These are phyloP conservation scores for Westerdykella aurantiaca DNA, from an alignment of 2,329 filamentous ascomycete genomes.

Conservation along the genomic window DNA sequence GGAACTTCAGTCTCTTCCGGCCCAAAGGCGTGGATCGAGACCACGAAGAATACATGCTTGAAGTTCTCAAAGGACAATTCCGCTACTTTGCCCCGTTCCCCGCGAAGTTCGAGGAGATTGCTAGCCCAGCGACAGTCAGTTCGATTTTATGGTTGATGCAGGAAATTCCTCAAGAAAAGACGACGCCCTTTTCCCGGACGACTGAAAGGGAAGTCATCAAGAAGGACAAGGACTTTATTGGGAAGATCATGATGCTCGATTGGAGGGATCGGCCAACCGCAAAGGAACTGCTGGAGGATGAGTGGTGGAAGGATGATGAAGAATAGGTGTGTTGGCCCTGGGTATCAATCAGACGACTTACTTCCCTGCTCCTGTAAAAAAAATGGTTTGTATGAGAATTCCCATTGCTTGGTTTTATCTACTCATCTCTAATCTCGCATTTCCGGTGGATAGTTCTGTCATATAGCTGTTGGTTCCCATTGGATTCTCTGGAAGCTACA, in stretches of 20 bases:
- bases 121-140: conserved; percentile 10
- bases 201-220: conserved; percentile 10
- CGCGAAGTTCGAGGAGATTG: conserved; percentile 16
- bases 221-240: conserved; percentile 29
- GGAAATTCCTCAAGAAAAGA: conserved; percentile 9
- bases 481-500: too few relatives aligned
- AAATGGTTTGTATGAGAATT: too few relatives aligned
- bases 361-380: too few relatives aligned
- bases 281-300: conserved; percentile 34
- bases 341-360: too few relatives aligned
- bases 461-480: too few relatives aligned
- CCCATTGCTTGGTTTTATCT: too few relatives aligned
- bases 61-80: conserved; percentile 18
- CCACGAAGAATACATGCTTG: conserved; percentile 17
- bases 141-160: conserved; percentile 9
- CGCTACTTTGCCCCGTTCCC: conserved; percentile 23
- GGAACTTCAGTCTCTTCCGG: conserved; percentile 21
- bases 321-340: neutral
- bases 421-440: too few relatives aligned
- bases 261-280: conserved; percentile 40
- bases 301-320: conserved; percentile 29
- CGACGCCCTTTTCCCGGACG: conserved; percentile 9
- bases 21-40: conserved; percentile 16
- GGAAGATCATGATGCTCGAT: conserved; percentile 43
- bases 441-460: too few relatives aligned